These are phyloP conservation scores for Pseudocercospora fuligena DNA, from an alignment of 2,329 filamentous ascomycete species.

Conservation along the genomic window DNA sequence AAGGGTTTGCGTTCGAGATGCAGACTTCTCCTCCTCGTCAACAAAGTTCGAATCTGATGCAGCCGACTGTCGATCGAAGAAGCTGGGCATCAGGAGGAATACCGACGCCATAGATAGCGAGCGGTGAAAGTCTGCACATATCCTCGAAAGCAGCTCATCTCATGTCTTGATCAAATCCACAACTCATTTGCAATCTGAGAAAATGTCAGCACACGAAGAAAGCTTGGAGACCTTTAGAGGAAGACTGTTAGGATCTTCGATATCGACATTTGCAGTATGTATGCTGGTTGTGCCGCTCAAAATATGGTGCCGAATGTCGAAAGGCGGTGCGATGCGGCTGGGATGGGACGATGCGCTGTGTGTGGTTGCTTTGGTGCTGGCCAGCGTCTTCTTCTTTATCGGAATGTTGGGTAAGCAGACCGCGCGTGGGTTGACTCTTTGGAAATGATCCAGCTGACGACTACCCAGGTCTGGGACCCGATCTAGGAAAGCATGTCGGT, in stretches of 20 bases:
- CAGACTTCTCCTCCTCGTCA: not conserved
- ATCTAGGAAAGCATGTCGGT: slow-evolving; percentile 18
- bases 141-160: not conserved
- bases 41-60: slow-evolving; percentile 1
- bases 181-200: not conserved
- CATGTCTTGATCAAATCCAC: too few relatives aligned
- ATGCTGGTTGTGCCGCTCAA: slow-evolving; percentile 24
- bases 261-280: slow-evolving; percentile 22
- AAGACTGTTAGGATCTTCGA: slow-evolving; percentile 14
- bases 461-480: slow-evolving; percentile 6
- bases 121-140: not conserved
- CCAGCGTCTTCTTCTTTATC: slow-evolving; percentile 19
- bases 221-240: slow-evolving; percentile 11
- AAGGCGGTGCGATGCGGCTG: slow-evolving; percentile 10
- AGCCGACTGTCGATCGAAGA: slow-evolving; percentile 2
- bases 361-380: slow-evolving; percentile 8
- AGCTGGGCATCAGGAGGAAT: not conserved
- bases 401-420: slow-evolving; percentile 19
- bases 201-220: slow-evolving; percentile 9
- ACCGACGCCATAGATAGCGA: not conserved
- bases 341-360: slow-evolving; percentile 23
- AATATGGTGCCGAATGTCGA: slow-evolving; percentile 22
- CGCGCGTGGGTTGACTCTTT: not conserved
- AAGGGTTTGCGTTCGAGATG: not conserved
- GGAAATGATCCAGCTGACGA: too few relatives aligned